Evolutionary conservation across 805 yeast species (phyloP).

Genomic region (Hanseniaspora meyeri): DNA sequence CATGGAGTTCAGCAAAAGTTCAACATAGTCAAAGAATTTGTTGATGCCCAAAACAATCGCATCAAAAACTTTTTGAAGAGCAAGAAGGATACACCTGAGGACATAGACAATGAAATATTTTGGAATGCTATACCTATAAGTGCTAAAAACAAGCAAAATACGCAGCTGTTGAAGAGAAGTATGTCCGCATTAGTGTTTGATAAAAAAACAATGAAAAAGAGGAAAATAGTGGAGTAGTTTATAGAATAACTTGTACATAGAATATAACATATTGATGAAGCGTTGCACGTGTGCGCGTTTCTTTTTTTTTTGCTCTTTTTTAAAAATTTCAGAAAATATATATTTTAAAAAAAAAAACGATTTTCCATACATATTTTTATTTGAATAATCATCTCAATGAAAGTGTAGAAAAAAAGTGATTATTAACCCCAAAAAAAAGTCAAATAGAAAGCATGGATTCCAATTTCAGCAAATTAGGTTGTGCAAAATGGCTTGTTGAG

Average conservation of each 20-base stretch:
- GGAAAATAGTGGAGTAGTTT: neutral
- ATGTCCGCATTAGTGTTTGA: constrained; percentile 43
- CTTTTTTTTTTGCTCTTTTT: neutral
- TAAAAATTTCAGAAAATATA: neutral
- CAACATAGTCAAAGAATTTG: constrained; percentile 33
- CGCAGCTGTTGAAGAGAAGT: constrained; percentile 52
- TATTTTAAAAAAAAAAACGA: neutral
- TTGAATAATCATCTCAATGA: neutral
- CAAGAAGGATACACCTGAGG: constrained; percentile 5
- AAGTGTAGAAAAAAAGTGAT: neutral
- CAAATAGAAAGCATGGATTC: neutral
- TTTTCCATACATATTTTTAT: neutral
- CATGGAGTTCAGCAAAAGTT: constrained; percentile 30
- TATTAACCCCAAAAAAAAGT: neutral
- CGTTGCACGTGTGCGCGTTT: neutral
- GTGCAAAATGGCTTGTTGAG: constrained; percentile 77
- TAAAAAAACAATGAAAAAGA: neutral
- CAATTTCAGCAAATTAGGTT: constrained; percentile 52
- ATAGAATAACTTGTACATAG: neutral
- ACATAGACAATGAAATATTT: neutral
- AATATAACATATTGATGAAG: neutral
- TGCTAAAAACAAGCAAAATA: constrained; percentile 60
- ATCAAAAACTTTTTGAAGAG: neutral
- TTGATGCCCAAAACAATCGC: constrained; percentile 24
- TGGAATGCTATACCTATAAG: constrained; percentile 81